phyloP scores from a whole-genome alignment of 2,329 filamentous ascomycete genomes.

The Pezicula radicicola region DNA sequence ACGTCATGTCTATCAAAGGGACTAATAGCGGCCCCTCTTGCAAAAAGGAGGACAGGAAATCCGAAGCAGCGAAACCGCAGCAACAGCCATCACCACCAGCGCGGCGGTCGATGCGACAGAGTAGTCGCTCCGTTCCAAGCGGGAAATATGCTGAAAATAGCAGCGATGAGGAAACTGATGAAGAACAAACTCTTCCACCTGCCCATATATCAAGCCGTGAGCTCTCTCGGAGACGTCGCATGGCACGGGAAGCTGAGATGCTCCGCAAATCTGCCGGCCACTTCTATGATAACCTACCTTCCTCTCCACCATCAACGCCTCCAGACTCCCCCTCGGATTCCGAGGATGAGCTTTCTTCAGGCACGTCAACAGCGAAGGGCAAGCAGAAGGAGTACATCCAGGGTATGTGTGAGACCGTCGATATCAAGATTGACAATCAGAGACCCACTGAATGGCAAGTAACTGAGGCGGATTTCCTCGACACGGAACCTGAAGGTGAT shows the following conservation, averaged over 20 bases:
- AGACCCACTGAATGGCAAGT: constrained; percentile 67
- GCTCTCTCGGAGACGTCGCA: constrained; percentile 4
- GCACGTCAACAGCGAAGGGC: constrained; percentile 25
- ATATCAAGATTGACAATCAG: constrained; percentile 73
- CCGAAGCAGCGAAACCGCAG: neutral
- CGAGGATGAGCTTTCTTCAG: constrained; percentile 1
- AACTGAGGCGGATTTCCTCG: constrained; percentile 69
- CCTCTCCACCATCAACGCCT: constrained; percentile 10
- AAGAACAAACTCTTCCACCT: neutral
- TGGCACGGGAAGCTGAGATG: constrained; percentile 21
- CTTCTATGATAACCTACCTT: constrained; percentile 10
- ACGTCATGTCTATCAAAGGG: neutral
- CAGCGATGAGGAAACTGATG: neutral
- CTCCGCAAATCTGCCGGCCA: constrained; percentile 24
- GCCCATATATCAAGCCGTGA: constrained; percentile 1
- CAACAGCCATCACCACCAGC: constrained; percentile 1
- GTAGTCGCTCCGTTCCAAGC: neutral
- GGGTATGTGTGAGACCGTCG: constrained; percentile 67
- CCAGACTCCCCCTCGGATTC: constrained; percentile 9
- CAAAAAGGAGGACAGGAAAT: too few species aligned
- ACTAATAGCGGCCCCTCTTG: too few species aligned
- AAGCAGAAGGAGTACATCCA: constrained; percentile 48
- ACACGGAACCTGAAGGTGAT: constrained; percentile 53
- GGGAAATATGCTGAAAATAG: neutral
- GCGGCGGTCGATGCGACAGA: constrained; percentile 14